Evolutionary conservation across 2,329 filamentous ascomycete species (phyloP).

Genomic region (Aureobasidium sp.): DNA sequence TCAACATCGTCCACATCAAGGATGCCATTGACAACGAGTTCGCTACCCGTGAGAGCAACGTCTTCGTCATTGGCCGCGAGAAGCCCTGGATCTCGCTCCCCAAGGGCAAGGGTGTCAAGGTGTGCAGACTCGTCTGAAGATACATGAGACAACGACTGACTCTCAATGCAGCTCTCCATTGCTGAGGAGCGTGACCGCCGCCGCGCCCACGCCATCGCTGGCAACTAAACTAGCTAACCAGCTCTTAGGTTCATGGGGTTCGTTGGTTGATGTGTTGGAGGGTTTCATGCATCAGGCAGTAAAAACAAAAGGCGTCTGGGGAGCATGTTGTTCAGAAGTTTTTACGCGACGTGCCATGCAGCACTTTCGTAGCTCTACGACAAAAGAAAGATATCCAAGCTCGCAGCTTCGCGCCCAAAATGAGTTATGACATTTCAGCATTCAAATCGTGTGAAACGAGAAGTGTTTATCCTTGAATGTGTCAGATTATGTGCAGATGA

Average conservation of each 20-base stretch:
- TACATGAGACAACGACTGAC: slow-evolving; percentile 16
- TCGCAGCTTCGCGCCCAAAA: slow-evolving; percentile 13
- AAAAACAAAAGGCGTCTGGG: slow-evolving; percentile 16
- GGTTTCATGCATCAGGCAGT: slow-evolving; percentile 14
- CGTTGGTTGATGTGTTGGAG: slow-evolving; percentile 14
- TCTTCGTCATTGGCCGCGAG: slow-evolving; percentile 97
- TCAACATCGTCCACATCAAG: slow-evolving; percentile 99
- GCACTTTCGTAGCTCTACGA: slow-evolving; percentile 15
- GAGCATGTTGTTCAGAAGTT: slow-evolving; percentile 13
- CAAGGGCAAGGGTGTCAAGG: slow-evolving; percentile 99
- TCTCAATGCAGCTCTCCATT: slow-evolving; percentile 68
- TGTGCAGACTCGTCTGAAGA: slow-evolving; percentile 26
- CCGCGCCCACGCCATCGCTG: slow-evolving; percentile 59
- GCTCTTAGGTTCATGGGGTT: slow-evolving; percentile 11
- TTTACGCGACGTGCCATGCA: slow-evolving; percentile 12
- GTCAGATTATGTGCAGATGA: background rate
- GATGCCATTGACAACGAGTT: slow-evolving; percentile 99
- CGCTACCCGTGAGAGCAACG: slow-evolving; percentile 98
- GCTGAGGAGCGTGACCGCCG: slow-evolving; percentile 98
- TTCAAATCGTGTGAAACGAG: background rate
- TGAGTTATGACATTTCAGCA: slow-evolving; percentile 5
- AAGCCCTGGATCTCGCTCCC: slow-evolving; percentile 99
- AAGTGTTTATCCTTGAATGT: background rate
- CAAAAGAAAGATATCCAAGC: slow-evolving; percentile 17
- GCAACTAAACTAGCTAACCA: slow-evolving; percentile 20